phyloP scores from a whole-genome alignment of 495 filamentous ascomycete genomes.

The Chaetomium tenue region DNA sequence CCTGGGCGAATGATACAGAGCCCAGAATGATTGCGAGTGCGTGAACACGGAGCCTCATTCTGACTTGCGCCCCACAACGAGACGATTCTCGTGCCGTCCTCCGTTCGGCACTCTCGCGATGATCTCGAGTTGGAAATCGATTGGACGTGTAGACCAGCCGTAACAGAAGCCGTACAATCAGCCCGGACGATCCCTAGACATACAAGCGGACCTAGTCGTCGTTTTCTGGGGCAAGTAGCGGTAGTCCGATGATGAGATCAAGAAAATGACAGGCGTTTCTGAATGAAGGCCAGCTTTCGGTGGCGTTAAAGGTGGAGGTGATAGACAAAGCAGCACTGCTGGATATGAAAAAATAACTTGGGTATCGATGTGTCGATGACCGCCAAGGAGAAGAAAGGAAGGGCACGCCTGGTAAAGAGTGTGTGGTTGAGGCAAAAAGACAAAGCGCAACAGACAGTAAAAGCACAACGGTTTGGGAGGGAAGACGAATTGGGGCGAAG shows the following conservation, averaged over 20 bases:
- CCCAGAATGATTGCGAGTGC: constrained; percentile 38
- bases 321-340: constrained; percentile 13
- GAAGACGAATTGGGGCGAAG: constrained; percentile 16
- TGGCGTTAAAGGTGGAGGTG: constrained; percentile 20
- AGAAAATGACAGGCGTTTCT: constrained; percentile 17
- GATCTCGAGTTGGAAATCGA: constrained; percentile 12
- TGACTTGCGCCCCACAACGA: constrained; percentile 22
- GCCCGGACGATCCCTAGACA: constrained; percentile 22
- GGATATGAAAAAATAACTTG: constrained; percentile 7
- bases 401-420: constrained; percentile 11
- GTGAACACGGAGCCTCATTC: constrained; percentile 41
- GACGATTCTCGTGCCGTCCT: neutral
- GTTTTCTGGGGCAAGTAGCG: neutral
- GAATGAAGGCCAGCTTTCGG: neutral
- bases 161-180: constrained; percentile 34
- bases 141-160: constrained; percentile 40
- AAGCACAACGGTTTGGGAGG: constrained; percentile 18
- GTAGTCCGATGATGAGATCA: neutral
- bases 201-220: neutral
- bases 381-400: constrained; percentile 21
- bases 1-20: constrained; percentile 43
- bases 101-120: neutral
- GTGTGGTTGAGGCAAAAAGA: constrained; percentile 10
- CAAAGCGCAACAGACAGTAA: constrained; percentile 24
- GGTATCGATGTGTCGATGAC: constrained; percentile 17